Base-by-base conservation (phyloP, 192 early-diverging fungal species). In the Coemansia sp. region DNA sequence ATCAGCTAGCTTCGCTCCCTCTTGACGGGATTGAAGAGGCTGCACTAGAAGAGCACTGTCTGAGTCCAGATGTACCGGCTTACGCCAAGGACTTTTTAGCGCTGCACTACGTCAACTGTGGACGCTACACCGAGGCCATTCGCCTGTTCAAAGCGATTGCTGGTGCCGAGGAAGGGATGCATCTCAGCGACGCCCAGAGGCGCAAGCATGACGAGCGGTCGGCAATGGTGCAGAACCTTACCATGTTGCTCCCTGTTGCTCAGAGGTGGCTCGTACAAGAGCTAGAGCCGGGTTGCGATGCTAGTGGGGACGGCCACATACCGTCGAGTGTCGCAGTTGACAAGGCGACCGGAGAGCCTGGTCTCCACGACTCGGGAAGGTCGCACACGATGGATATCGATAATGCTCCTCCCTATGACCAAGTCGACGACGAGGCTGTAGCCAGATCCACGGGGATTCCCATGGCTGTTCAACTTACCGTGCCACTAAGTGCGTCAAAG, bases 41-140 rank as follows among this genome's bases (percentile, higher is more conserved):
- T 3, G 70, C 64, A 3, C 61, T 82, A 4, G 71, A 72, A 16
- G 41, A 55, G 56, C 39, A 73, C 58, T 82, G 79, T 23, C 23
- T 66, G 52, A 47, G 38, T 9, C 39, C 69, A 1, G 56, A 37
- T 12, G 37, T 70, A 16, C 47, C 67, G 3, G 41, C 39, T 6
- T 68, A 70, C 37, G 70, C 68, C 6, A 64, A 58, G 52, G 79
- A 82, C 55, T 82, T 82, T 70, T 61, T 82, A 61, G 79, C 79
- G 23, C 68, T 82, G 35, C 62, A 82, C 35, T 76, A 69, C 25
- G 75, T 82, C 42, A 69, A 76, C 56, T 61, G 71, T 14, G 79
- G 79, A 16, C 62, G 75, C 1, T 76, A 76, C 35, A 71, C 69
- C 1, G 79, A 76, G 47, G 79, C 79, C 3, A 77, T 82, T 23